Conservation (phyloP, 116 monocot species). For the Phalaenopsis hybrid region DNA sequence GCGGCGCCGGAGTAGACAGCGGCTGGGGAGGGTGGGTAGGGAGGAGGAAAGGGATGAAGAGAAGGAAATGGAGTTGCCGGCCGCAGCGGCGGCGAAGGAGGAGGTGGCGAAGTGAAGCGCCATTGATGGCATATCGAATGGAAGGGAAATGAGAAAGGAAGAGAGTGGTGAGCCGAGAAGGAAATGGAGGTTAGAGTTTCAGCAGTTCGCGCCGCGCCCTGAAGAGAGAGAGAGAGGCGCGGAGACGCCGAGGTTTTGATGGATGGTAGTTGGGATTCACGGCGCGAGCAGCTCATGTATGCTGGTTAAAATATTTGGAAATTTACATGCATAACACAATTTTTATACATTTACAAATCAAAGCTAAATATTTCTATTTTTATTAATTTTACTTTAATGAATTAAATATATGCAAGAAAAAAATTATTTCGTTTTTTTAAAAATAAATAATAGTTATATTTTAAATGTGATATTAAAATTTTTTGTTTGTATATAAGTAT, state of each 20-base stretch:
- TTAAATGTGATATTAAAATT: too few species aligned
- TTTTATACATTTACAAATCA: too few species aligned
- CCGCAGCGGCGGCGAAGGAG: slow-evolving; percentile 11
- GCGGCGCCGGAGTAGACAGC: neutral
- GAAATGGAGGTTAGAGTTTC: neutral
- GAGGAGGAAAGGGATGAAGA: slow-evolving; percentile 2
- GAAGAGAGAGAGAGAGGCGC: neutral
- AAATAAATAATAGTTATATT: too few species aligned
- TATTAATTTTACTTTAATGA: too few species aligned
- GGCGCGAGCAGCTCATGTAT: neutral
- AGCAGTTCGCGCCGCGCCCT: too few species aligned
- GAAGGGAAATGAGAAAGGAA: neutral
- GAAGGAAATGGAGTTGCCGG: neutral
- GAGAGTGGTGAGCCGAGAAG: too few species aligned
- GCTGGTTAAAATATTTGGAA: too few species aligned
- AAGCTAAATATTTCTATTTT: too few species aligned
- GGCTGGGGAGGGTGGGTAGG: neutral
- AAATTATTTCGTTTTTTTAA: too few species aligned
- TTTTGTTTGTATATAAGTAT: too few species aligned
- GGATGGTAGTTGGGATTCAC: neutral
- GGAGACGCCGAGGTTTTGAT: slow-evolving; percentile 11
- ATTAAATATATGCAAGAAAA: too few species aligned
- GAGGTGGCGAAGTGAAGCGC: slow-evolving; percentile 1
- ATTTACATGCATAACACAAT: too few species aligned
- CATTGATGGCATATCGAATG: slow-evolving; percentile 8